phyloP scores from a whole-genome alignment of 768 basidiomycete genomes.

The Obba rivulosa region DNA sequence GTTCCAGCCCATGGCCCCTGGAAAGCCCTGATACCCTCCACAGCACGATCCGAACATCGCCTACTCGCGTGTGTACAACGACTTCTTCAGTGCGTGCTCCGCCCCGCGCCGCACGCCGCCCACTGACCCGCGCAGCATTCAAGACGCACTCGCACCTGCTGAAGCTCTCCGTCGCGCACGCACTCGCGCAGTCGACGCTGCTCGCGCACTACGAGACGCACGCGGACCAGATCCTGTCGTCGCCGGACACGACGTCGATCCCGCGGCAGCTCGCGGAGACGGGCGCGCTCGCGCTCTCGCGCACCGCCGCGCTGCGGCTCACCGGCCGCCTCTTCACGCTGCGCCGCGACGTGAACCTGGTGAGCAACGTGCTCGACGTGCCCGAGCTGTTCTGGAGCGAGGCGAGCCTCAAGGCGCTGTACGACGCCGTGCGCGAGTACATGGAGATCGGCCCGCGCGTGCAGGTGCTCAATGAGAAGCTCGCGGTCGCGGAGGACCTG shows the following conservation, averaged over 20 bases:
- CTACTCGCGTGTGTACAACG: slow-evolving; percentile 91
- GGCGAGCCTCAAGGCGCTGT: slow-evolving; percentile 81
- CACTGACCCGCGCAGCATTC: slow-evolving; percentile 50
- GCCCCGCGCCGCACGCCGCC: neutral
- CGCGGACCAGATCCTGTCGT: slow-evolving; percentile 72
- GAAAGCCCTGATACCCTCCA: slow-evolving; percentile 3
- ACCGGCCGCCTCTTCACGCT: slow-evolving; percentile 75
- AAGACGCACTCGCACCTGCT: slow-evolving; percentile 88
- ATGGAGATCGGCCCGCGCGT: slow-evolving; percentile 88
- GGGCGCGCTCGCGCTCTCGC: slow-evolving; percentile 68
- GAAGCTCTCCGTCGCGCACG: slow-evolving; percentile 91
- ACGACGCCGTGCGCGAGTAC: slow-evolving; percentile 91
- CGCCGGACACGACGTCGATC: slow-evolving; percentile 71
- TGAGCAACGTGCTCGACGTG: slow-evolving; percentile 89
- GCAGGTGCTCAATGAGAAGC: slow-evolving; percentile 80
- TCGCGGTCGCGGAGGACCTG: slow-evolving; percentile 84
- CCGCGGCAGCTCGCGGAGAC: slow-evolving; percentile 77
- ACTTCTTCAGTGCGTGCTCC: slow-evolving; percentile 78
- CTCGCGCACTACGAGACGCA: slow-evolving; percentile 82
- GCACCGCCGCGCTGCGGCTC: slow-evolving; percentile 80
- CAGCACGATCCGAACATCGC: slow-evolving; percentile 81
- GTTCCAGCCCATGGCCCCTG: neutral
- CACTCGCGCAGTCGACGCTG: slow-evolving; percentile 90
- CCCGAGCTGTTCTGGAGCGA: slow-evolving; percentile 96
- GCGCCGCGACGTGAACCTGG: slow-evolving; percentile 83